Evolutionary conservation across 2,329 filamentous ascomycete genomes (phyloP), one percentile per base, ranked within the genome.

Genomic region (Penicillium sclerotigenum): DNA sequence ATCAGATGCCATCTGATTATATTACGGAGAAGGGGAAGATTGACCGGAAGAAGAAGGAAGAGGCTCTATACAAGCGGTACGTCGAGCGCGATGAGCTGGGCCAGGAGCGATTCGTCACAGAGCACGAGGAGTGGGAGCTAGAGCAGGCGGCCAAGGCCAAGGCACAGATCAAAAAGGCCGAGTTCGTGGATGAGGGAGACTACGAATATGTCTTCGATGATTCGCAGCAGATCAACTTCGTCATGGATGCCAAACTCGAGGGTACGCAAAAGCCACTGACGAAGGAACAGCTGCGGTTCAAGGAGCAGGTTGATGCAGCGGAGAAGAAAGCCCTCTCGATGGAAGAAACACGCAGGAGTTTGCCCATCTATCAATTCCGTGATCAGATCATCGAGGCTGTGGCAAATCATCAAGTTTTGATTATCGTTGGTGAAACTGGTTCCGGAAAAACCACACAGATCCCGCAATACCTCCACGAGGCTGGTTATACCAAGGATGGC

Each of bases 131-230:
- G 68, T 99, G 93, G 93, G 94, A 99, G 71, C 80, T 85, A 56
- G 93, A 97, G 70, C 93, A 97, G 75, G 83, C 88, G 0, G 82
- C 87, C 54, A 95, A 95, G 72, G 92, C 91, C 6, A 94, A 93
- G 71, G 87, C 90, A 1, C 91, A 96, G 71, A 91, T 96, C 57
- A 82, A 85, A 62, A 84, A 86, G 51, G 78, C 85, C 0, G 90
- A 95, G 68, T 82, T 87, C 34, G 85, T 89, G 14, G 87, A 92
- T 50, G 87, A 91, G 62, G 87, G 87, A 13, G 87, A 95, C 56
- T 99, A 97, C 70, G 90, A 94, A 65, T 96, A 92, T 69, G 89
- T 99, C 14, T 87, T 99, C 70, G 94, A 99, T 66, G 88, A 95
- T 62, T 84, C 88, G 24, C 90, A 95, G 72, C 89, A 90, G 66